phyloP scores from a whole-genome alignment of 2,329 filamentous ascomycete species.

The Fusarium nanum region DNA sequence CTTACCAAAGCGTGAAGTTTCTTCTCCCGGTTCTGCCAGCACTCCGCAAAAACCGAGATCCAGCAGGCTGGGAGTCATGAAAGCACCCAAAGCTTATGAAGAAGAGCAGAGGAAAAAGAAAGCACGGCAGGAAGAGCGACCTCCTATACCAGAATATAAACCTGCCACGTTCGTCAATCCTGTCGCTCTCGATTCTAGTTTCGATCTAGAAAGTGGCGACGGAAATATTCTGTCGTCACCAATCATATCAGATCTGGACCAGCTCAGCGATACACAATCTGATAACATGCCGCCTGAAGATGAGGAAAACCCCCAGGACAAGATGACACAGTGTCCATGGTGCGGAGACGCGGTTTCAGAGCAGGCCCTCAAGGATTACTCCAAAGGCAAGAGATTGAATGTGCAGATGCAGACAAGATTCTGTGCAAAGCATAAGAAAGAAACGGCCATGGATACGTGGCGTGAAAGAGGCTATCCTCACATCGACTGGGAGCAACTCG shows the following conservation, averaged over 20 bases:
- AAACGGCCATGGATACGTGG: slow-evolving; percentile 63
- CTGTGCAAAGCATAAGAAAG: slow-evolving; percentile 71
- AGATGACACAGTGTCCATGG: slow-evolving; percentile 68
- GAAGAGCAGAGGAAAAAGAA: not conserved
- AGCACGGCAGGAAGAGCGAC: not conserved
- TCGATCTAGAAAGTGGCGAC: not conserved
- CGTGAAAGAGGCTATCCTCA: slow-evolving; percentile 70
- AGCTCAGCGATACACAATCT: slow-evolving; percentile 13
- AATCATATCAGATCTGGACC: slow-evolving; percentile 35
- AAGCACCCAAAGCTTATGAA: not conserved
- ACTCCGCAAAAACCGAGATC: slow-evolving; percentile 22
- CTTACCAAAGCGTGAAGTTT: slow-evolving; percentile 11
- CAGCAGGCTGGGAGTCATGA: not conserved
- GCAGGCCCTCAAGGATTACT: slow-evolving; percentile 65
- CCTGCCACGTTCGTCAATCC: slow-evolving; percentile 26
- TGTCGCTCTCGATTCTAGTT: slow-evolving; percentile 14
- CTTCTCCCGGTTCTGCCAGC: slow-evolving; percentile 20
- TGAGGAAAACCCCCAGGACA: slow-evolving; percentile 2
- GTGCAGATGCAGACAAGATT: slow-evolving; percentile 71
- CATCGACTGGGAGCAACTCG: slow-evolving; percentile 75
- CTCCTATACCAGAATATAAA: not conserved
- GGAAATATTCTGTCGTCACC: slow-evolving; percentile 10
- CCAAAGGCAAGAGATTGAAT: slow-evolving; percentile 60
- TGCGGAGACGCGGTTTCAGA: slow-evolving; percentile 71
- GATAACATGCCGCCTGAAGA: slow-evolving; percentile 11